Conservation (phyloP, 768 basidiomycete species). For the Mycena olivaceomarginata region DNA sequence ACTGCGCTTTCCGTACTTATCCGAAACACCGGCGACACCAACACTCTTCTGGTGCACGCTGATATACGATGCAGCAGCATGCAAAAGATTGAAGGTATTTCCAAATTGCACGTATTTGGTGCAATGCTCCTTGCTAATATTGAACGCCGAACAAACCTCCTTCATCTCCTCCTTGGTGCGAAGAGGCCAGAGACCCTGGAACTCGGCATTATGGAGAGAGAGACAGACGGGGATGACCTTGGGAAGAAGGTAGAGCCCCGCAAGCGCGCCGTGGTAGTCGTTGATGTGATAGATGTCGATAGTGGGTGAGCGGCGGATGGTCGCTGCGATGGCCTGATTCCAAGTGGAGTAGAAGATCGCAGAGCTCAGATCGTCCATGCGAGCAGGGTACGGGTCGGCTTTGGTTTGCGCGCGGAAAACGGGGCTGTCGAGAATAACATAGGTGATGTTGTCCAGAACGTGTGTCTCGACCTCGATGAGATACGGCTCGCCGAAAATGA, state of each 20-base stretch:
- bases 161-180: slow-evolving; percentile 99
- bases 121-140: slow-evolving; percentile 96
- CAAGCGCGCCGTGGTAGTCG: slow-evolving; percentile 96
- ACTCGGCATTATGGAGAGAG: slow-evolving; percentile 97
- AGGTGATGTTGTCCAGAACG: slow-evolving; percentile 95
- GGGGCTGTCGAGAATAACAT: slow-evolving; percentile 94
- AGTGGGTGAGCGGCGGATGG: slow-evolving; percentile 89
- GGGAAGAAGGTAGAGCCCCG: slow-evolving; percentile 92
- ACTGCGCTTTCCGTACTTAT: slow-evolving; percentile 97
- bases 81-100: slow-evolving; percentile 97
- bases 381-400: slow-evolving; percentile 95
- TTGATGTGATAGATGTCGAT: slow-evolving; percentile 97
- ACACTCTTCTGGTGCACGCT: slow-evolving; percentile 94
- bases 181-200: slow-evolving; percentile 97
- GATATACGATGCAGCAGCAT: slow-evolving; percentile 95
- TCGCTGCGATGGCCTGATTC: slow-evolving; percentile 97
- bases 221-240: slow-evolving; percentile 94
- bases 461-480: slow-evolving; percentile 97
- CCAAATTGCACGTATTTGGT: slow-evolving; percentile 98
- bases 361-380: slow-evolving; percentile 97
- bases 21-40: slow-evolving; percentile 97
- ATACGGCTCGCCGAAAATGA: slow-evolving; percentile 97
- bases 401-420: slow-evolving; percentile 98
- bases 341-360: slow-evolving; percentile 99
- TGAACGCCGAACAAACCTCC: slow-evolving; percentile 98